phyloP scores from a whole-genome alignment of 2,329 filamentous ascomycete genomes.

The Xylaria hypoxylon region DNA sequence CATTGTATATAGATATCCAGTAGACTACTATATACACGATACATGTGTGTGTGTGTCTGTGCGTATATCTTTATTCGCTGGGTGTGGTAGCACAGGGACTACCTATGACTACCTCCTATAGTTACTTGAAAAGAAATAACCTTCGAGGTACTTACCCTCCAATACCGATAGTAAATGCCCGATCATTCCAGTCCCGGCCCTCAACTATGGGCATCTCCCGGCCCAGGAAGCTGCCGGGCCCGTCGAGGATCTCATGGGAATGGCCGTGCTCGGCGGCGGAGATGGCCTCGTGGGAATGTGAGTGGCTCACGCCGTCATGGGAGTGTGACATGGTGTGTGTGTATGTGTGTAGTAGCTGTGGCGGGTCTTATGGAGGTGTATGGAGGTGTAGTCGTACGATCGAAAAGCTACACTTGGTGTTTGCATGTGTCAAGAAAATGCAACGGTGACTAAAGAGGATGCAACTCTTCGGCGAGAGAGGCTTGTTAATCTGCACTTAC shows the following conservation, averaged over 20 bases:
- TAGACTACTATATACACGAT: background rate
- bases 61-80: background rate
- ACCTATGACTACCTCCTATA: background rate
- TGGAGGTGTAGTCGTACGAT: background rate
- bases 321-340: conserved; percentile 58
- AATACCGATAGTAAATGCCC: conserved; percentile 97
- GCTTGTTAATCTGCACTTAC: background rate
- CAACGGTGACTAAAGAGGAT: conserved; percentile 31
- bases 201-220: conserved; percentile 95
- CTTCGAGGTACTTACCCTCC: conserved; percentile 76
- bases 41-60: background rate
- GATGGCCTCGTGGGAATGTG: conserved; percentile 61
- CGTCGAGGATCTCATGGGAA: conserved; percentile 93
- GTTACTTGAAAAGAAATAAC: background rate
- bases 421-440: conserved; percentile 28
- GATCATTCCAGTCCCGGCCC: conserved; percentile 85
- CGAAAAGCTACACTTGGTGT: background rate
- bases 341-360: too few species aligned
- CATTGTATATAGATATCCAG: background rate
- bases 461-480: background rate
- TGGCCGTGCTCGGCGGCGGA: conserved; percentile 85
- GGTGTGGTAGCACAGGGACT: background rate
- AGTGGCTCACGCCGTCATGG: conserved; percentile 64
- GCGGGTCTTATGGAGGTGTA: background rate
- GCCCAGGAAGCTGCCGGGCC: conserved; percentile 88